A percentile compares a stretch with the other conserved stretches of the same genome.
Evolutionary conservation across 345 rosid genomes (phyloP).

Genomic region (Sisymbrium irio): DNA sequence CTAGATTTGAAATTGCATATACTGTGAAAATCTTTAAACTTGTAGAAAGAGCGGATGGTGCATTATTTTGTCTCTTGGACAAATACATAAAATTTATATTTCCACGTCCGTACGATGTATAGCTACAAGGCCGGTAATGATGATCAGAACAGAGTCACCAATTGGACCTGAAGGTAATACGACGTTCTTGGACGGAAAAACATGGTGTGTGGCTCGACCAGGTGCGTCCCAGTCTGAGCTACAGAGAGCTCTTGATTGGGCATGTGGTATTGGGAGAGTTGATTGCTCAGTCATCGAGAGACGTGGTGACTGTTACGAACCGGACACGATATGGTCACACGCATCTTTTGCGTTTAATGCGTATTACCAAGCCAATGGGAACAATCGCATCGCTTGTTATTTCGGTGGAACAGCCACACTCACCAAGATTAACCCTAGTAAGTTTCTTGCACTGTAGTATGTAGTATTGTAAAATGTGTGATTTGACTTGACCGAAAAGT

Average conservation of each 20-base stretch:
- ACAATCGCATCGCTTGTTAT: slow-evolving; percentile 78
- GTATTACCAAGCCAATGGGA: slow-evolving; percentile 76
- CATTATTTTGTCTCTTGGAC: neutral
- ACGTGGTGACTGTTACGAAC: slow-evolving; percentile 72
- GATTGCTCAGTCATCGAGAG: slow-evolving; percentile 66
- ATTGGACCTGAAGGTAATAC: slow-evolving; percentile 77
- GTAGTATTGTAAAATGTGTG: neutral
- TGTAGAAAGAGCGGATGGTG: neutral
- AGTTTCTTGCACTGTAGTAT: slow-evolving; percentile 17
- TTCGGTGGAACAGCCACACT: slow-evolving; percentile 76
- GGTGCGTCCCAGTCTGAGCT: slow-evolving; percentile 70
- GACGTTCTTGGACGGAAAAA: slow-evolving; percentile 68
- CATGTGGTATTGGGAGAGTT: slow-evolving; percentile 83
- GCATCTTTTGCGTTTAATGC: slow-evolving; percentile 89
- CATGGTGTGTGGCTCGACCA: slow-evolving; percentile 80
- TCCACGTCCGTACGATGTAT: neutral
- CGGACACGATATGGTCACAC: slow-evolving; percentile 69
- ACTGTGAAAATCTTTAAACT: neutral
- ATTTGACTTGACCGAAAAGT: too few species aligned
- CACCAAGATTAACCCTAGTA: slow-evolving; percentile 72
- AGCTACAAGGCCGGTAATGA: slow-evolving; percentile 36
- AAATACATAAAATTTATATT: neutral
- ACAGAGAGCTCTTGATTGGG: slow-evolving; percentile 94
- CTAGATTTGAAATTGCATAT: neutral
- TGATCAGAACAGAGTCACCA: slow-evolving; percentile 46